Evolutionary conservation across 257 asterid genomes (phyloP).

Genomic region (Nyctanthes arbortristis): DNA sequence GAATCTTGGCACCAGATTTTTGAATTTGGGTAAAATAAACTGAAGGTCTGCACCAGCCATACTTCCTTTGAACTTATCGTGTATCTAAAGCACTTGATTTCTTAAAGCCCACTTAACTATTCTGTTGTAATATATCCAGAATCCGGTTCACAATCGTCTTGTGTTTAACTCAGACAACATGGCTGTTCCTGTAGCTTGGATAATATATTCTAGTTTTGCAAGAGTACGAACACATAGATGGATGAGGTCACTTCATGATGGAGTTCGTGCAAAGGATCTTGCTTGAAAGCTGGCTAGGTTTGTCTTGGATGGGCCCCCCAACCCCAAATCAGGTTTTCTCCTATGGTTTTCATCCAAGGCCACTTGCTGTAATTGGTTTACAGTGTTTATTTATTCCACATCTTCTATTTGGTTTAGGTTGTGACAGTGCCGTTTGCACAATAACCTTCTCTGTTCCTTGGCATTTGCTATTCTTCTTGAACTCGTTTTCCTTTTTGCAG

Average conservation of each 20-base stretch:
- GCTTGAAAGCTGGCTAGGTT: conserved; percentile 94
- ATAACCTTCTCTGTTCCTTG: background rate
- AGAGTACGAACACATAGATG: conserved; percentile 67
- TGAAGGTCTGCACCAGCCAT: conserved; percentile 58
- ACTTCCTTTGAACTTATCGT: conserved; percentile 19
- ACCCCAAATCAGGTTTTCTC: conserved; percentile 67
- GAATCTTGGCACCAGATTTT: conserved; percentile 73
- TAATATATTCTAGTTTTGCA: conserved; percentile 65
- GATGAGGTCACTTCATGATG: conserved; percentile 84
- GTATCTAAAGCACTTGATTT: conserved; percentile 1
- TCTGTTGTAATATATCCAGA: conserved; percentile 51
- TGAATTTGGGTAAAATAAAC: conserved; percentile 79
- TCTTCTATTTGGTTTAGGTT: too few relatives aligned
- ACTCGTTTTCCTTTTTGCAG: background rate
- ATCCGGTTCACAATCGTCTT: conserved; percentile 85
- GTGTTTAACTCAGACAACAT: conserved; percentile 93
- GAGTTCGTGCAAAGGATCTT: conserved; percentile 85
- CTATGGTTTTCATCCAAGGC: conserved; percentile 4
- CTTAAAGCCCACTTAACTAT: conserved; percentile 42
- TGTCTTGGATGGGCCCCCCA: conserved; percentile 61
- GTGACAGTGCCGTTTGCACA: too few relatives aligned
- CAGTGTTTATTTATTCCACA: too few relatives aligned
- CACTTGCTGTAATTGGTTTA: conserved; percentile 14
- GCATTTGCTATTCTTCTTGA: background rate
- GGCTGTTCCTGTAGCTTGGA: conserved; percentile 98